Base-by-base conservation (phyloP, 305 asterid genomes). In the Fraxinus greggii region DNA sequence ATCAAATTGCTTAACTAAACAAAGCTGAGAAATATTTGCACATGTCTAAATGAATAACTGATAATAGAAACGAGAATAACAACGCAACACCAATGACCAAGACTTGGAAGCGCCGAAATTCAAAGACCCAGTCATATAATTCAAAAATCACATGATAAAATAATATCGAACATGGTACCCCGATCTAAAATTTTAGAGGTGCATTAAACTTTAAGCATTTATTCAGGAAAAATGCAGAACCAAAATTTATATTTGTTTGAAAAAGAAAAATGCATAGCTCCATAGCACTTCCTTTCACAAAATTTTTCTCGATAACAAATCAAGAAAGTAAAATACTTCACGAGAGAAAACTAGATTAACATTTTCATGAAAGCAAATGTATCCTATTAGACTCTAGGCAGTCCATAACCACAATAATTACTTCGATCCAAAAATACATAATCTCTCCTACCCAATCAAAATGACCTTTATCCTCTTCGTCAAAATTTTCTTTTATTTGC, bases 221-320 rank as follows among this genome's bases (percentile, higher is more conserved):
- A 38, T 35, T 78, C 19, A 56, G 65, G 17, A 36, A 26, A 63
- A 65, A 28, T 38, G 29, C 31, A 19, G 8, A 63, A 78, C 42
- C 76, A 72, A 83, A 32, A 72, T 78, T 82, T 56, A 29, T 54
- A 78, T 61, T 79, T 79, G 38, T 38, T 73, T 61, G 24, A 42
- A 79, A 75, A 77, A 51, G 40, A 36, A 23, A 5, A 2, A n/a
- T 9, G 5, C 33, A 76, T 8, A 15, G 45, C 26, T 40, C 31
- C 72, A 65, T 45, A 48, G 65, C 12, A 24, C 69, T 74, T 65
- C 40, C 51, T 48, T 28, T 12, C 35, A 33, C 26, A 35, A 19
- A 65, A 26, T 24, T 3, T 65, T 65, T 2, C n/a, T 65, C 31
- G 26, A 65, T 23, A 26, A 24, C 2, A 65, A 3, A 65, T 26